Conservation (phyloP, 2,329 filamentous ascomycete species). For the Talaromyces funiculosus region DNA sequence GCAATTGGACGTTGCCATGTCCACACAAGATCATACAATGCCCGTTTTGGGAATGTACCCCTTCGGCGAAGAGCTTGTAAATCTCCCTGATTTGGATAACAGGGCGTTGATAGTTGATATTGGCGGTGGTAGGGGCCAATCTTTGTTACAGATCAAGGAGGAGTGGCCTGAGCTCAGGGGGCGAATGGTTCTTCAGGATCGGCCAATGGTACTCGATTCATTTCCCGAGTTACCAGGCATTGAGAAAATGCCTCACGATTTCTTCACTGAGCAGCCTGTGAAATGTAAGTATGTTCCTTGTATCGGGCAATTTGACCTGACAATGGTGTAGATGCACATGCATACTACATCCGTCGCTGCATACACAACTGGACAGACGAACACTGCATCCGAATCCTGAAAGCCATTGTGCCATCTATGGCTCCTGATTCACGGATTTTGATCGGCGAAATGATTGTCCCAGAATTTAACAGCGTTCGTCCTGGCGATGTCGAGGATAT, state of each 20-base stretch:
- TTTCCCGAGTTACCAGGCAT: conserved; percentile 25
- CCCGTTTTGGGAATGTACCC: conserved; percentile 20
- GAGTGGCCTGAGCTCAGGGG: conserved; percentile 29
- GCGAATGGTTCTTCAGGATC: conserved; percentile 39
- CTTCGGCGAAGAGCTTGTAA: conserved; percentile 16
- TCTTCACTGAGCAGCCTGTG: conserved; percentile 14
- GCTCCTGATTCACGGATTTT: conserved; percentile 33
- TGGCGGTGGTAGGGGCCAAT: conserved; percentile 39
- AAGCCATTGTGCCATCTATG: conserved; percentile 29
- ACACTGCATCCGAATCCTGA: conserved; percentile 18
- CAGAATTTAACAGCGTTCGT: conserved; percentile 19
- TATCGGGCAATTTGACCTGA: background rate
- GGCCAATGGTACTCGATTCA: conserved; percentile 26
- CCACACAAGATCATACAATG: conserved; percentile 15
- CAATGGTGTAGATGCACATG: conserved; percentile 1
- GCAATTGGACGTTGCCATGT: conserved; percentile 22
- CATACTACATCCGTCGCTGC: conserved; percentile 24
- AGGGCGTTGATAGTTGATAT: conserved; percentile 37
- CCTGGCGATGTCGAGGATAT: conserved; percentile 21
- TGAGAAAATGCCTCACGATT: conserved; percentile 23
- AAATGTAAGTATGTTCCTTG: conserved; percentile 15
- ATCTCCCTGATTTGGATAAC: conserved; percentile 13
- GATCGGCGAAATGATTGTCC: conserved; percentile 42
- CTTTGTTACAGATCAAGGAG: conserved; percentile 28
- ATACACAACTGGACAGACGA: conserved; percentile 25